A percentile compares a stretch with the other conserved stretches of the same genome.
phyloP scores from a whole-genome alignment of 257 asterid species.

The Nicotiana tomentosiformis region DNA sequence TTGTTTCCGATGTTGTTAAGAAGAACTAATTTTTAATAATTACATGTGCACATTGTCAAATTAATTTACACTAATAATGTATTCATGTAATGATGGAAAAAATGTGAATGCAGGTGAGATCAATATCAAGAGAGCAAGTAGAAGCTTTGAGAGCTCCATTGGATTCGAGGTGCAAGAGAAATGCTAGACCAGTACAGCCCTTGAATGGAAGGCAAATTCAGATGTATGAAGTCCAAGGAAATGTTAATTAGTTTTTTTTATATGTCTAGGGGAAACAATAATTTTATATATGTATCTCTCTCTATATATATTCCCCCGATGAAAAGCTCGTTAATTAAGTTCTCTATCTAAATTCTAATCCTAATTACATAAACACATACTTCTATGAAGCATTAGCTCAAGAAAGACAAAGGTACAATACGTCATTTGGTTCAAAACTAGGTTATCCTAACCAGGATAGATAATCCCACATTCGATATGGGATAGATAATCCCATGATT shows the following conservation, averaged over 20 bases:
- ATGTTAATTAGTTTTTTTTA: neutral
- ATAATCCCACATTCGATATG: too few relatives aligned
- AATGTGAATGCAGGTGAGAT: constrained; percentile 29
- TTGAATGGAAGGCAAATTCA: constrained; percentile 46
- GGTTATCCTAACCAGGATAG: too few relatives aligned
- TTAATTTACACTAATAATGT: neutral
- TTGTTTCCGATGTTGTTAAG: too few relatives aligned
- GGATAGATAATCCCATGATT: too few relatives aligned
- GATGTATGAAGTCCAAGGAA: constrained; percentile 19
- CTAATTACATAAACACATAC: too few relatives aligned
- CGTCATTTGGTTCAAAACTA: too few relatives aligned
- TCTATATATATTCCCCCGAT: neutral
- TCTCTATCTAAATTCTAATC: too few relatives aligned
- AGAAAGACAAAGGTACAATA: too few relatives aligned
- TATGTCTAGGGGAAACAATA: neutral
- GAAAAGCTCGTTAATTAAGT: too few relatives aligned
- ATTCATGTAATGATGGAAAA: neutral
- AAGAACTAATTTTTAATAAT: too few relatives aligned
- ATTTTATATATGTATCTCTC: neutral
- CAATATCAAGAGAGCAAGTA: constrained; percentile 49
- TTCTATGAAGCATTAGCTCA: too few relatives aligned
- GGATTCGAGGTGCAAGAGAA: constrained; percentile 50
- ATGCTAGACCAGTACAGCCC: constrained; percentile 63
- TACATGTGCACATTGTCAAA: too few relatives aligned
- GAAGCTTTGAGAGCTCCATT: constrained; percentile 50